These are phyloP conservation scores for Abortiporus biennis DNA, from an alignment of 1,284 basidiomycete genomes.

Conservation along the genomic window DNA sequence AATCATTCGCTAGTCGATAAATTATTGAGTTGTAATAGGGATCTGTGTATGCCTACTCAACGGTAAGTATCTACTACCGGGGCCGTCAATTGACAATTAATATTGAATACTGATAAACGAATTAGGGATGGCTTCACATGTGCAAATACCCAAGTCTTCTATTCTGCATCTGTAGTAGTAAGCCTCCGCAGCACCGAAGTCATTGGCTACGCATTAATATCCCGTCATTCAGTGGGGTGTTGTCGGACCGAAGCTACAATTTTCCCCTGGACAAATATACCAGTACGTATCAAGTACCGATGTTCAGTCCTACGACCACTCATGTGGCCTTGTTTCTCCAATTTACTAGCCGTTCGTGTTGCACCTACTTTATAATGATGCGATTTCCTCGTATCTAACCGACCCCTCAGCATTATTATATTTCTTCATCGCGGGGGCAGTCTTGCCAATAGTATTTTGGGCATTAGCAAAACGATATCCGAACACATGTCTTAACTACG, in stretches of 20 bases:
- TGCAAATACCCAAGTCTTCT: constrained; percentile 21
- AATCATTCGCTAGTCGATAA: neutral
- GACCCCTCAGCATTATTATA: constrained; percentile 25
- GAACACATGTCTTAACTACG: constrained; percentile 34
- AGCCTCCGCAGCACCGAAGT: too few relatives aligned
- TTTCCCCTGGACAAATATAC: constrained; percentile 35
- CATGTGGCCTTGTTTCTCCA: too few relatives aligned
- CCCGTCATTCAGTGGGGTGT: constrained; percentile 38
- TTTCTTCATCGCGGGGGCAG: constrained; percentile 44
- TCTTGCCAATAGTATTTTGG: constrained; percentile 35
- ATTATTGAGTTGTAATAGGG: too few relatives aligned
- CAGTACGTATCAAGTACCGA: constrained; percentile 18
- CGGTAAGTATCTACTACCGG: neutral
- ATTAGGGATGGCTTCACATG: neutral
- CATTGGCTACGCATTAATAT: too few relatives aligned
- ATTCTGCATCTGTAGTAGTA: constrained; percentile 24
- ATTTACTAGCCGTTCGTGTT: constrained; percentile 15
- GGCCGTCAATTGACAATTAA: too few relatives aligned
- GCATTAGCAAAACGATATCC: constrained; percentile 28
- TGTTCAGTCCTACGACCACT: neutral
- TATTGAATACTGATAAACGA: constrained; percentile 32
- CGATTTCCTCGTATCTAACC: constrained; percentile 9
- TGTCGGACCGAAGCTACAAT: constrained; percentile 34
- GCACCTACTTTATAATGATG: too few relatives aligned
- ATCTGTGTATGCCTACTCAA: neutral